phyloP scores from a whole-genome alignment of 192 early-diverging fungal genomes.

The Coemansia sp. region DNA sequence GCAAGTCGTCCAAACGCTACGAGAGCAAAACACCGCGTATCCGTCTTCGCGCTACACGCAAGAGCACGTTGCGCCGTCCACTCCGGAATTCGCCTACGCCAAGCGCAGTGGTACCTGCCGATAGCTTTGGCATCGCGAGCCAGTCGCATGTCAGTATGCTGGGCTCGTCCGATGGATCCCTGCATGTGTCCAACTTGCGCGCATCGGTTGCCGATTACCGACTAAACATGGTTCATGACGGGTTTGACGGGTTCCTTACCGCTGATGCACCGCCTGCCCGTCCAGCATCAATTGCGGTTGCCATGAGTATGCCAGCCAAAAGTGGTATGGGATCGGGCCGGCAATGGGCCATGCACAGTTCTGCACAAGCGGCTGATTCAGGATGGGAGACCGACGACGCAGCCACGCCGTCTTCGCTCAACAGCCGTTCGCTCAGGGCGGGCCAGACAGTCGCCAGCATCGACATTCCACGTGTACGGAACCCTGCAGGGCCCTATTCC shows the following conservation, averaged over 20 bases:
- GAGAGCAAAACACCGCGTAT: conserved; percentile 50
- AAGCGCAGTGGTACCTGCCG: neutral
- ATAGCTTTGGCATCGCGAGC: conserved; percentile 18
- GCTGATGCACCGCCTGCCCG: conserved; percentile 1
- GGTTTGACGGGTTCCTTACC: conserved; percentile 41
- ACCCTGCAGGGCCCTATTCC: conserved; percentile 26
- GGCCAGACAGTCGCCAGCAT: conserved; percentile 15
- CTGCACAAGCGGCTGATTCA: conserved; percentile 23
- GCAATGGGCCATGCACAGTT: neutral
- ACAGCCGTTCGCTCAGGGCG: neutral
- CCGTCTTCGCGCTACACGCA: conserved; percentile 32
- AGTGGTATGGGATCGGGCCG: neutral
- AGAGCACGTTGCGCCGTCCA: conserved; percentile 22
- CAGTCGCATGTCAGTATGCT: conserved; percentile 17
- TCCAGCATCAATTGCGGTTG: conserved; percentile 39
- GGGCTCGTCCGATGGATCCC: conserved; percentile 43
- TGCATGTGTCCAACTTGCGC: conserved; percentile 16
- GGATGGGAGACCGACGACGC: conserved; percentile 55
- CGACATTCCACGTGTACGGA: conserved; percentile 24
- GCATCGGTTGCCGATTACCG: conserved; percentile 1
- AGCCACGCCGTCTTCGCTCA: neutral
- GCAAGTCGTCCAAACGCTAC: conserved; percentile 55
- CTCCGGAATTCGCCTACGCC: neutral
- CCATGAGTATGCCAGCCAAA: conserved; percentile 5
- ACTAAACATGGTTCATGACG: conserved; percentile 19